A percentile compares a stretch with the other conserved stretches of the same genome.
These are phyloP conservation scores for Rhynchosporium agropyri DNA, from an alignment of 2,329 filamentous ascomycete species.

Conservation along the genomic window DNA sequence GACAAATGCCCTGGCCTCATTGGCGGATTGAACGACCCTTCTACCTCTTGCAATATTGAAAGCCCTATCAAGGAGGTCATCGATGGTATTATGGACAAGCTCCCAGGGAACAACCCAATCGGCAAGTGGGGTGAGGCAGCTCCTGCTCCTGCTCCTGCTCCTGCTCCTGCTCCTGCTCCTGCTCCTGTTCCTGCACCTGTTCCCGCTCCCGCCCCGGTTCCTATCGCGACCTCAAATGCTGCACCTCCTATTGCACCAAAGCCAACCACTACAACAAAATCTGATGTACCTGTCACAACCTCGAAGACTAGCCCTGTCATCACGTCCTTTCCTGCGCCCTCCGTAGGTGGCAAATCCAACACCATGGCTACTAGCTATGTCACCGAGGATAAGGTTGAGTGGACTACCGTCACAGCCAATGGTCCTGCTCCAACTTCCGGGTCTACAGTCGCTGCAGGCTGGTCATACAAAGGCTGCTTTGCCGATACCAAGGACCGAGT, in stretches of 20 bases:
- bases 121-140: constrained; percentile 49
- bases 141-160: constrained; percentile 19
- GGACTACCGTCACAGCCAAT: constrained; percentile 38
- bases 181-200: constrained; percentile 3
- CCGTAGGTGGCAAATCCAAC: constrained; percentile 40
- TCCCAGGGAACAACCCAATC: constrained; percentile 61
- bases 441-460: constrained; percentile 40
- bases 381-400: constrained; percentile 52
- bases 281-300: constrained; percentile 9
- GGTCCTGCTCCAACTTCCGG: constrained; percentile 31
- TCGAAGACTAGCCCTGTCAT: constrained; percentile 10
- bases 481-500: constrained; percentile 43
- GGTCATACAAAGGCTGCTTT: constrained; percentile 50
- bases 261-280: constrained; percentile 12
- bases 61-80: constrained; percentile 52
- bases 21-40: constrained; percentile 53
- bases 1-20: constrained; percentile 62
- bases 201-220: background rate
- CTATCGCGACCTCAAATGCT: constrained; percentile 18
- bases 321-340: constrained; percentile 11
- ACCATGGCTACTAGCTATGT: constrained; percentile 38
- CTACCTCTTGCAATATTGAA: constrained; percentile 53
- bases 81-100: constrained; percentile 47
- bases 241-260: constrained; percentile 6
- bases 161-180: background rate